phyloP scores from a whole-genome alignment of 2,329 filamentous ascomycete species.

The Sporothrix inflata region DNA sequence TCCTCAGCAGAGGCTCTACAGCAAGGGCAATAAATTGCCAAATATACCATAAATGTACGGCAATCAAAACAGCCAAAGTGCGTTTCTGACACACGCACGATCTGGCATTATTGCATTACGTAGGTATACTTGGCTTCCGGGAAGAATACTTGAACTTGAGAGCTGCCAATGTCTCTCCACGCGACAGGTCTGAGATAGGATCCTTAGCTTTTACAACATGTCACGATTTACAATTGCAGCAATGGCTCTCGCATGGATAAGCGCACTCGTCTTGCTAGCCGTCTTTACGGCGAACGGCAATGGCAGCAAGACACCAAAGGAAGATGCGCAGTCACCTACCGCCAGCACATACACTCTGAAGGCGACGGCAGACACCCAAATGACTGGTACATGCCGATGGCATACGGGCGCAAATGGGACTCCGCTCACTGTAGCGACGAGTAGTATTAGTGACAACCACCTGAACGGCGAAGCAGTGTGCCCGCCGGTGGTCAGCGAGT shows the following conservation, averaged over 20 bases:
- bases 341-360: neutral
- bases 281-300: neutral
- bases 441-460: neutral
- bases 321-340: neutral
- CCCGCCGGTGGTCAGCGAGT: neutral
- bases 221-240: neutral
- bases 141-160: neutral
- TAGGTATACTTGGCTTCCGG: neutral
- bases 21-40: neutral
- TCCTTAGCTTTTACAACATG: neutral
- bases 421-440: neutral
- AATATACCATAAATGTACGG: neutral
- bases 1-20: neutral
- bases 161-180: neutral
- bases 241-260: neutral
- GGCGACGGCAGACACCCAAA: neutral
- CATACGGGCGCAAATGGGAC: neutral
- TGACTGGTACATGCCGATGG: neutral
- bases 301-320: neutral
- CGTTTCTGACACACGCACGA: neutral
- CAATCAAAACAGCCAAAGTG: conserved; percentile 9
- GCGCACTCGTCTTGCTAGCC: neutral
- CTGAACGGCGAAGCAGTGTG: neutral
- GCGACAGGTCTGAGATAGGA: neutral
- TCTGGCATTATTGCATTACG: conserved; percentile 4